Evolutionary conservation across 208 protist genomes (phyloP), one percentile per base, ranked within the genome.

Genomic region (Acanthamoeba quina): DNA sequence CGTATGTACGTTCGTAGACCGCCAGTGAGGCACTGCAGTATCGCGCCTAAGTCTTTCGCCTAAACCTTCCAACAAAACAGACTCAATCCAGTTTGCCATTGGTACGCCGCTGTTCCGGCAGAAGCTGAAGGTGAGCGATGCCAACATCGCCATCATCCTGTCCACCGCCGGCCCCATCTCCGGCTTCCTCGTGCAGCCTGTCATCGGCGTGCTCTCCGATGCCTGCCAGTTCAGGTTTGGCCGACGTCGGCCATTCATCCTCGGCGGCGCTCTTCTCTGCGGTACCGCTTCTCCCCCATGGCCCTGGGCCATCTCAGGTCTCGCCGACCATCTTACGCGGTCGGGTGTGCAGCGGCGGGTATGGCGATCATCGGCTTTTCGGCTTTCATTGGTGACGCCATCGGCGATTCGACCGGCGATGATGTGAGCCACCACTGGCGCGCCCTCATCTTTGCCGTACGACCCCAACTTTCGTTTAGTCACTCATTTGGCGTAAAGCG

Each of bases 161-260:
- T 94, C 93, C 64, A 95, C 93, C 19, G 82, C 86, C 26, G 95
- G 95, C 13, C 95, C 95, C 24, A 95, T 96, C 31, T 62, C 58
- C 24, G 96, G 96, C 26, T 94, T 96, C 68, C 31, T 97, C 5
- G 95, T 97, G 17, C 96, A 97, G 89, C 96, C 96, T 6, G 88
- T 97, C 29, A 86, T 97, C 17, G 96, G 96, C 29, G 96, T 96
- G 37, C 29, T 95, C 15, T 95, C 72, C 78, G 96, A 97, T 56
- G 44, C 68, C 34, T 88, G 80, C 17, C 70, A 19, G 41, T 88
- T 88, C 49, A 31, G 90, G 64, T 95, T 64, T 54, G 96, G 96
- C 13, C 76, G 96, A 41, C 91, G 96, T 41, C 94, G 91, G 85
- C 96, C 96, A 15, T 97, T 96, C 82, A 97, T 97, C 31, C 89